A percentile compares a stretch with the other conserved stretches of the same genome.
Evolutionary conservation across 2,329 filamentous ascomycete species (phyloP).

Genomic region (Fusarium pininemorale): DNA sequence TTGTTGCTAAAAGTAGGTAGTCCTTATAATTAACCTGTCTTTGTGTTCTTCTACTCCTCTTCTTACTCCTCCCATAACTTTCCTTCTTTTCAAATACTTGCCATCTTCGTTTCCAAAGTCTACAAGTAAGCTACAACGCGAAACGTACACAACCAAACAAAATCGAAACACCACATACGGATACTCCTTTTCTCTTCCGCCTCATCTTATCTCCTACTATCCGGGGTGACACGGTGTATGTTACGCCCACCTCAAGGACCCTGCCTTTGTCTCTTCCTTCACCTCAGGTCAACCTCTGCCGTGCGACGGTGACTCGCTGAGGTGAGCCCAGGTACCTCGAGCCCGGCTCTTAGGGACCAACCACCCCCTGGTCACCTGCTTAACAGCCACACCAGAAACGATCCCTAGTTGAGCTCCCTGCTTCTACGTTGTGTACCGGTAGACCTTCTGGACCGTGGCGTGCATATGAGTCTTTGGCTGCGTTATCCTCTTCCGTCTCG

Average conservation of each 20-base stretch:
- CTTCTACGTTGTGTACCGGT: not conserved
- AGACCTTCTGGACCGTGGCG: constrained; percentile 7
- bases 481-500: not conserved
- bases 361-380: constrained; percentile 24
- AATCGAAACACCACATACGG: not conserved
- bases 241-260: constrained; percentile 8
- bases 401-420: not conserved
- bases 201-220: constrained; percentile 5
- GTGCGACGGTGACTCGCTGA: constrained; percentile 28
- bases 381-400: constrained; percentile 3
- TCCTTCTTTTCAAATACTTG: not conserved
- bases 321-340: constrained; percentile 1
- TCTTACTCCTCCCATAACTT: not conserved
- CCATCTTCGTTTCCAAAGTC: not conserved
- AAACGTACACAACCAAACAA: not conserved
- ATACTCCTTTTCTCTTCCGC: constrained; percentile 7
- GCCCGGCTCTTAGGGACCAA: not conserved
- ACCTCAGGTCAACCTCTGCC: constrained; percentile 16
- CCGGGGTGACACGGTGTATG: constrained; percentile 25
- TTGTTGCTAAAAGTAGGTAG: constrained; percentile 14
- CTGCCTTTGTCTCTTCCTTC: constrained; percentile 8
- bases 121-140: not conserved
- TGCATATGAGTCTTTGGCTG: not conserved
- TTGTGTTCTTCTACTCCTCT: not conserved
- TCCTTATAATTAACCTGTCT: not conserved